phyloP scores from a whole-genome alignment of 495 filamentous ascomycete genomes.

The Aspergillus avenaceus region DNA sequence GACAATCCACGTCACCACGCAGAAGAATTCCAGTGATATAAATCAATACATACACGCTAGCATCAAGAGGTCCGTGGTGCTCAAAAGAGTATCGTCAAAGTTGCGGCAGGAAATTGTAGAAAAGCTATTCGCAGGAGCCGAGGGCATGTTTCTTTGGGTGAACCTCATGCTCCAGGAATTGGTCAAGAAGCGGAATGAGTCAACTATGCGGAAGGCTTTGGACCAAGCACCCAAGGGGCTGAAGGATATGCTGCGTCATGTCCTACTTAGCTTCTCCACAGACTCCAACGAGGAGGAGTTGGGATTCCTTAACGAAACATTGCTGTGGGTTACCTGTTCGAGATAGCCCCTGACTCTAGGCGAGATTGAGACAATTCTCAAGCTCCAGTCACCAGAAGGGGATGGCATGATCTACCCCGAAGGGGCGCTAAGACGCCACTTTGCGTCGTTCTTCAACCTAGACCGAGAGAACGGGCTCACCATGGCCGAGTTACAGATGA shows the following conservation, averaged over 20 bases:
- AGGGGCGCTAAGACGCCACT: conserved; percentile 28
- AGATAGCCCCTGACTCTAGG: conserved; percentile 22
- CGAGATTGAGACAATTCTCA: conserved; percentile 25
- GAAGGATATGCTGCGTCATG: conserved; percentile 29
- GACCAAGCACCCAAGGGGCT: conserved; percentile 26
- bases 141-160: conserved; percentile 38
- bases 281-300: conserved; percentile 19
- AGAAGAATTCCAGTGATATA: conserved; percentile 30
- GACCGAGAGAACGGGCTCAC: conserved; percentile 29
- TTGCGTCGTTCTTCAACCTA: conserved; percentile 31
- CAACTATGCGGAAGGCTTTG: conserved; percentile 22
- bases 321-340: conserved; percentile 27
- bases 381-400: conserved; percentile 21
- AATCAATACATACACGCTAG: conserved; percentile 23
- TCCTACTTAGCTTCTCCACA: conserved; percentile 20
- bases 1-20: conserved; percentile 25
- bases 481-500: conserved; percentile 21
- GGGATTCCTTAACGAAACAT: conserved; percentile 28
- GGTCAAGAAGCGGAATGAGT: conserved; percentile 19
- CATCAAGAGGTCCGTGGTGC: conserved; percentile 19
- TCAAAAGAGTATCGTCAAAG: conserved; percentile 14
- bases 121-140: conserved; percentile 22
- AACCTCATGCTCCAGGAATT: conserved; percentile 33
- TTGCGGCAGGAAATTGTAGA: conserved; percentile 24
- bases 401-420: conserved; percentile 28